Conservation (phyloP, 495 filamentous ascomycete species). For the Thermothielavioides terrestris region DNA sequence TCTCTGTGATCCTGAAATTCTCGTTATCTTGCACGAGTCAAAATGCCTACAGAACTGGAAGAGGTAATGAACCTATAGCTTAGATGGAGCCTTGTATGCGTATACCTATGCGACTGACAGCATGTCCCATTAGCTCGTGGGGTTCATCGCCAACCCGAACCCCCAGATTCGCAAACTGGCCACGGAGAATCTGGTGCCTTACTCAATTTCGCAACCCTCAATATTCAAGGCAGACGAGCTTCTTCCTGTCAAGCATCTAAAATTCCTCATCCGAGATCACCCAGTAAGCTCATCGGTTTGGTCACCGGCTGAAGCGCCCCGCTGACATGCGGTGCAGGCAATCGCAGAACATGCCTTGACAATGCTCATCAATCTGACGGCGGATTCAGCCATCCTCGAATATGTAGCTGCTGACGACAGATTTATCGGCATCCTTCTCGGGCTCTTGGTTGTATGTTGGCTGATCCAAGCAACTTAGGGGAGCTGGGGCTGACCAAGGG, state of each 20-base stretch:
- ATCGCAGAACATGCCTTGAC: slow-evolving; percentile 89
- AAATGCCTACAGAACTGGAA: slow-evolving; percentile 76
- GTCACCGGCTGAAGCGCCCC: background rate
- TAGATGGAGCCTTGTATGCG: background rate
- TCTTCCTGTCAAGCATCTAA: slow-evolving; percentile 77
- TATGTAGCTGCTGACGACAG: slow-evolving; percentile 67
- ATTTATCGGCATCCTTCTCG: slow-evolving; percentile 66
- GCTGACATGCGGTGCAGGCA: slow-evolving; percentile 41
- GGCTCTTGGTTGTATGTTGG: slow-evolving; percentile 63
- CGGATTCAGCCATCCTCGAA: slow-evolving; percentile 63
- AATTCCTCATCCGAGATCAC: slow-evolving; percentile 77
- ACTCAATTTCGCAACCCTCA: slow-evolving; percentile 62
- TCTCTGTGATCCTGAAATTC: too few species aligned
- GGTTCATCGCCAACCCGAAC: slow-evolving; percentile 85
- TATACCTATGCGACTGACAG: slow-evolving; percentile 16
- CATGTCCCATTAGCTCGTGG: slow-evolving; percentile 60
- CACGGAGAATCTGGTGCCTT: slow-evolving; percentile 77
- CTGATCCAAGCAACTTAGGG: too few species aligned
- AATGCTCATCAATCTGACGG: slow-evolving; percentile 85
- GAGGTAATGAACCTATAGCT: slow-evolving; percentile 44
- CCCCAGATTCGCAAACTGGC: slow-evolving; percentile 69
- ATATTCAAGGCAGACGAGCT: slow-evolving; percentile 79
- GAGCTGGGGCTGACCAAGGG: slow-evolving; percentile 2
- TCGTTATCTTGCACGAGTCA: background rate
- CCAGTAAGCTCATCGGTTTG: slow-evolving; percentile 43